Conservation (phyloP, 345 rosid species). For the Trapa incisa region DNA sequence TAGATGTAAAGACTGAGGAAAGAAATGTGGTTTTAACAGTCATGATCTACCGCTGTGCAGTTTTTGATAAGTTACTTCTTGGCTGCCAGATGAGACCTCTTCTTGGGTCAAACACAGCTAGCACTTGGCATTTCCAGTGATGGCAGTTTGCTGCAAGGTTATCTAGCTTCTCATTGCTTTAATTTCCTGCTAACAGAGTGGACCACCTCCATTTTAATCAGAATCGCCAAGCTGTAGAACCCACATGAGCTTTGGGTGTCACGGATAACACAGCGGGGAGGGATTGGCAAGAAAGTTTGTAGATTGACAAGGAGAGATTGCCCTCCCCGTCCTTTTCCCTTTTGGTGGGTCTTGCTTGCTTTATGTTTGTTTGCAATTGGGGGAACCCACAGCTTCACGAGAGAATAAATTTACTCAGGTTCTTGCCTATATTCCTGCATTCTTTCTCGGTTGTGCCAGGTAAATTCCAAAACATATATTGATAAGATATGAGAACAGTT, state of each 20-base stretch:
- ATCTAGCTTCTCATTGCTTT: too few species aligned
- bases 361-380: background rate
- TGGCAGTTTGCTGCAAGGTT: too few species aligned
- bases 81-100: background rate
- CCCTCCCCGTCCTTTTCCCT: background rate
- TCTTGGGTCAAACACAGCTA: too few species aligned
- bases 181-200: too few species aligned
- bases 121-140: too few species aligned
- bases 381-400: slow-evolving; percentile 1
- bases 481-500: background rate
- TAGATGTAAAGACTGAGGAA: background rate
- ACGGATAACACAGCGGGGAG: background rate
- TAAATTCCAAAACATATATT: background rate
- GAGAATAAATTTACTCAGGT: background rate
- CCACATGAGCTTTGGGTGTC: background rate
- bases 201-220: background rate
- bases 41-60: background rate
- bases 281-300: too few species aligned
- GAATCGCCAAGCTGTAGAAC: background rate
- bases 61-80: background rate
- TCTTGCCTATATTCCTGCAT: background rate
- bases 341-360: background rate
- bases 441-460: background rate
- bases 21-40: background rate
- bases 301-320: background rate